Evolutionary conservation across 2,329 filamentous ascomycete species (phyloP).

Genomic region (Penicillium polonicum): DNA sequence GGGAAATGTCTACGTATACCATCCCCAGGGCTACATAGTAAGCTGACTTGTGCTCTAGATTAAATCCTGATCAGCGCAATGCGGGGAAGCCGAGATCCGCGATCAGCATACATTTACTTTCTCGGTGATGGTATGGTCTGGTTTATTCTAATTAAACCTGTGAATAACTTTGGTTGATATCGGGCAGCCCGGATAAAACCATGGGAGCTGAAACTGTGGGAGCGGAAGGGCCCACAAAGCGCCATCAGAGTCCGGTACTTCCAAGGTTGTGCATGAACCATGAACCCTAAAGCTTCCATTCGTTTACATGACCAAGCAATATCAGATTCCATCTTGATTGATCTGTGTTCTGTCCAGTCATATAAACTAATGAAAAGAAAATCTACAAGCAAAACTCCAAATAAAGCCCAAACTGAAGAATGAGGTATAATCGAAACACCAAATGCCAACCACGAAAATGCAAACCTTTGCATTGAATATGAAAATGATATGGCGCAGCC

Average conservation of each 20-base stretch:
- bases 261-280: not conserved
- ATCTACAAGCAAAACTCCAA: not conserved
- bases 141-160: not conserved
- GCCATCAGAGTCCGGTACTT: not conserved
- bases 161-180: not conserved
- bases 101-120: conserved; percentile 13
- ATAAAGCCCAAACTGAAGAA: not conserved
- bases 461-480: not conserved
- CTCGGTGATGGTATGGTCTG: not conserved
- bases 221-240: not conserved
- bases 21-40: not conserved
- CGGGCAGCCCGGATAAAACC: not conserved
- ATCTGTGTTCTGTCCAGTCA: not conserved
- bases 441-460: not conserved
- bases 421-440: not conserved
- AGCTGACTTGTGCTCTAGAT: not conserved
- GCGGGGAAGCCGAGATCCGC: conserved; percentile 31
- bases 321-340: not conserved
- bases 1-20: conserved; percentile 39
- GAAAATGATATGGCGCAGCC: not conserved
- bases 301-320: not conserved
- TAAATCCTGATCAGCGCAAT: conserved; percentile 8
- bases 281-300: not conserved
- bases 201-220: not conserved
- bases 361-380: not conserved